phyloP scores from a whole-genome alignment of 108 stramenopile species.

The Skeletonema marinoi region DNA sequence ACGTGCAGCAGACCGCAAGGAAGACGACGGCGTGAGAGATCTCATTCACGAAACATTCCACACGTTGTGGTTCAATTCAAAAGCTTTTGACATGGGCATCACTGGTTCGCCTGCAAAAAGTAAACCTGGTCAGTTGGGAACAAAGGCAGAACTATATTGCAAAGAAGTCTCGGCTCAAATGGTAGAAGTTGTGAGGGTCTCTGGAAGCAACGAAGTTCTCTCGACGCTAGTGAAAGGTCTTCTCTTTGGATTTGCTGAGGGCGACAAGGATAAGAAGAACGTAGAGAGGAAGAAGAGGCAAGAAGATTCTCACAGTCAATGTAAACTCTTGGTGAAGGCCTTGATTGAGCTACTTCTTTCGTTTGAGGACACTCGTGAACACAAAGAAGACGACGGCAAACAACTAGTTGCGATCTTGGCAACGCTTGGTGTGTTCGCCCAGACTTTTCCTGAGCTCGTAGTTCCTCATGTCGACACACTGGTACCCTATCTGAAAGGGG shows the following conservation, averaged over 20 bases:
- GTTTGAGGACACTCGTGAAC: constrained; percentile 76
- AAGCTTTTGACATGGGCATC: constrained; percentile 34
- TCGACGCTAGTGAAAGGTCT: constrained; percentile 77
- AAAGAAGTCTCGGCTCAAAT: constrained; percentile 82
- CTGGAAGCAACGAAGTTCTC: constrained; percentile 71
- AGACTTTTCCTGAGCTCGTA: constrained; percentile 72
- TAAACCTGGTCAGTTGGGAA: constrained; percentile 13
- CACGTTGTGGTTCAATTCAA: constrained; percentile 73
- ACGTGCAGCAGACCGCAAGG: constrained; percentile 86
- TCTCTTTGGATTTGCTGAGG: constrained; percentile 70
- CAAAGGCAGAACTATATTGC: constrained; percentile 34
- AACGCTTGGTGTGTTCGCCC: constrained; percentile 82
- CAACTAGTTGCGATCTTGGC: constrained; percentile 82
- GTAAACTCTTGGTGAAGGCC: constrained; percentile 67
- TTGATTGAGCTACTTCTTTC: constrained; percentile 80
- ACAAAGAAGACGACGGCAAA: constrained; percentile 46
- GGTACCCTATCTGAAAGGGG: constrained; percentile 91
- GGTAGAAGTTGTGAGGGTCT: constrained; percentile 88
- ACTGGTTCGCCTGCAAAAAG: constrained; percentile 1
- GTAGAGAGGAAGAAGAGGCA: constrained; percentile 61
- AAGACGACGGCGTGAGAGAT: constrained; percentile 94
- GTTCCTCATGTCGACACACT: constrained; percentile 83
- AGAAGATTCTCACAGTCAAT: constrained; percentile 54
- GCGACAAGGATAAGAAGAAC: constrained; percentile 78
- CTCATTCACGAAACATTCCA: constrained; percentile 88